phyloP scores from a whole-genome alignment of 495 filamentous ascomycete species.

The Peziza echinospora region DNA sequence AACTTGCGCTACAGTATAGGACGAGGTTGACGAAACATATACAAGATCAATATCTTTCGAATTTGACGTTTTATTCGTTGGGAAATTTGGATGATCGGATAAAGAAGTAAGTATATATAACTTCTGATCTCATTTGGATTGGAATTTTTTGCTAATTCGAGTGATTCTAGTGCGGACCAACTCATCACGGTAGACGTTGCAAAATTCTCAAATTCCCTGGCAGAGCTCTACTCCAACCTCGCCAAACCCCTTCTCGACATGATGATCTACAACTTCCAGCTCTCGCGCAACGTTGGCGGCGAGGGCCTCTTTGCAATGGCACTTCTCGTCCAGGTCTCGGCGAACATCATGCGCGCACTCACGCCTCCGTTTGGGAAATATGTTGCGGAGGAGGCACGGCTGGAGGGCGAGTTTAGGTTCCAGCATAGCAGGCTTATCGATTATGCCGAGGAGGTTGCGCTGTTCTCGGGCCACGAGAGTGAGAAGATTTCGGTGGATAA shows the following conservation, averaged over 20 bases:
- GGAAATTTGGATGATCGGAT: constrained; percentile 91
- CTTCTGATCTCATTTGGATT: too few species aligned
- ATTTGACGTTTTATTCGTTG: constrained; percentile 95
- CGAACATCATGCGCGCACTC: constrained; percentile 76
- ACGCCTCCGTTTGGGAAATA: constrained; percentile 98
- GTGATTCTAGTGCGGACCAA: constrained; percentile 61
- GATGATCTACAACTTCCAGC: constrained; percentile 82
- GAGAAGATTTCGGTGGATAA: constrained; percentile 96
- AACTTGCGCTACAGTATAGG: constrained; percentile 75
- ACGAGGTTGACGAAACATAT: constrained; percentile 80
- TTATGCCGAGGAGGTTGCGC: constrained; percentile 79
- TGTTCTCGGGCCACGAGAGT: constrained; percentile 82
- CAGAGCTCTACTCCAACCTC: constrained; percentile 91
- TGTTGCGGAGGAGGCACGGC: constrained; percentile 80
- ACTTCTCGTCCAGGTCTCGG: constrained; percentile 75
- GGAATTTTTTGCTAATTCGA: too few species aligned
- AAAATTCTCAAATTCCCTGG: constrained; percentile 84
- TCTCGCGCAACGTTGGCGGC: constrained; percentile 80
- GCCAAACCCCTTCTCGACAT: constrained; percentile 90
- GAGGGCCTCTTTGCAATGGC: constrained; percentile 91
- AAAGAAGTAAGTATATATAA: constrained; percentile 69
- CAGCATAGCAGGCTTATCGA: constrained; percentile 88
- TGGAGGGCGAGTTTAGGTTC: constrained; percentile 93
- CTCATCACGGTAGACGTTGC: constrained; percentile 90
- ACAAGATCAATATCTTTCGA: constrained; percentile 76